Evolutionary conservation across 164 flowering plant species (phyloP).

Genomic region (Euptelea pleiosperma): DNA sequence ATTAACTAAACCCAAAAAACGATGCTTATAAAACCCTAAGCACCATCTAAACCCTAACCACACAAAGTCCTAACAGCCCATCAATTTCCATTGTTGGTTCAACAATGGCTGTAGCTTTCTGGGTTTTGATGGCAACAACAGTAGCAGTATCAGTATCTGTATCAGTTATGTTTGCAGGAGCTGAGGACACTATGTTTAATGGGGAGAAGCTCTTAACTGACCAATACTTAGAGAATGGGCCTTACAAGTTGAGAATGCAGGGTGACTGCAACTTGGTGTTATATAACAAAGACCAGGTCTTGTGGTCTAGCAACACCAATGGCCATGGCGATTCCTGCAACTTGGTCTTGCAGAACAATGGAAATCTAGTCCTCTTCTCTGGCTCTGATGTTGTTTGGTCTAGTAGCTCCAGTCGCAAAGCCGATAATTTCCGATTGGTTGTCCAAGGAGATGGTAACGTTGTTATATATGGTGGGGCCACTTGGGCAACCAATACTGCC

Average conservation of each 20-base stretch:
- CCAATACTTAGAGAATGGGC: constrained; percentile 21
- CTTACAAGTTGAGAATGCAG: constrained; percentile 24
- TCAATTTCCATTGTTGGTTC: too few relatives aligned
- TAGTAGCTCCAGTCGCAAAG: constrained; percentile 3
- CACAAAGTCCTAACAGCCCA: too few relatives aligned
- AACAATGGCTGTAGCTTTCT: too few relatives aligned
- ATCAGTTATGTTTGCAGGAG: constrained; percentile 9
- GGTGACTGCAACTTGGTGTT: constrained; percentile 24
- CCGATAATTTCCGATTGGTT: constrained; percentile 13
- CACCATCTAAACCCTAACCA: too few relatives aligned
- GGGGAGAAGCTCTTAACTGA: constrained; percentile 19
- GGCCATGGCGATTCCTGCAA: constrained; percentile 16
- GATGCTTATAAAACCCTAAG: too few relatives aligned
- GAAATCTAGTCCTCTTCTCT: constrained; percentile 21
- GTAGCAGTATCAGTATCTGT: too few relatives aligned
- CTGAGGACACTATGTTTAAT: constrained; percentile 16
- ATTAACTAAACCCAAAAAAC: too few relatives aligned
- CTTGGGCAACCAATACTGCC: constrained; percentile 22
- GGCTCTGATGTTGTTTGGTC: constrained; percentile 20
- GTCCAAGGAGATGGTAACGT: constrained; percentile 21
- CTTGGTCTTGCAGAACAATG: constrained; percentile 20
- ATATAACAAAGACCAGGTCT: constrained; percentile 7
- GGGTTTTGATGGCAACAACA: constrained; percentile 2
- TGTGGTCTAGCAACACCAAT: constrained; percentile 16
- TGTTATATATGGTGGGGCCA: constrained; percentile 24